phyloP scores from a whole-genome alignment of 345 rosid species.

The Citrus sp. region DNA sequence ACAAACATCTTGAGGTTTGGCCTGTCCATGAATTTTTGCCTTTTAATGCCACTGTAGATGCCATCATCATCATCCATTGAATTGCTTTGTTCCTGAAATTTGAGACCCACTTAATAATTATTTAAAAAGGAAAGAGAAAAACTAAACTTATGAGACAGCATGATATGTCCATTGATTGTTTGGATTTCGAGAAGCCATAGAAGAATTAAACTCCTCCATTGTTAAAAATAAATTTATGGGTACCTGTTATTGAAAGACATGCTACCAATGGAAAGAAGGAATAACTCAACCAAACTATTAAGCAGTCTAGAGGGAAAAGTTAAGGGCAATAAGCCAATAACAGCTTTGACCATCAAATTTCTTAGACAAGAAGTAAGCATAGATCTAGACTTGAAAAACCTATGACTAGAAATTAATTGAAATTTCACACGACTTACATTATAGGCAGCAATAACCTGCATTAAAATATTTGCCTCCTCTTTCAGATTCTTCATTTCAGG shows the following conservation, averaged over 20 bases:
- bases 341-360: background rate
- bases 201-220: background rate
- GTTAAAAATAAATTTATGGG: background rate
- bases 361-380: background rate
- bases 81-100: constrained; percentile 30
- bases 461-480: constrained; percentile 63
- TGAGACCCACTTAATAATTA: constrained; percentile 1
- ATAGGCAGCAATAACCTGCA: constrained; percentile 63
- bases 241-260: background rate
- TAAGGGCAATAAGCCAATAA: background rate
- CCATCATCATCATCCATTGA: constrained; percentile 38
- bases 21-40: constrained; percentile 30
- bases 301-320: background rate
- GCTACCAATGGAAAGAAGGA: background rate
- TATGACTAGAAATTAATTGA: background rate
- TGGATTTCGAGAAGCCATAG: background rate
- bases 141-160: background rate
- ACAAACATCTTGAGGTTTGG: constrained; percentile 57
- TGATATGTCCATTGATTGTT: background rate
- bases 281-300: background rate
- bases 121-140: background rate
- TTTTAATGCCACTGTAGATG: constrained; percentile 22
- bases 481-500: constrained; percentile 58
- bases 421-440: constrained; percentile 31
- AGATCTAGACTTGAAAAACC: background rate